Conservation (phyloP, 768 basidiomycete genomes). For the Chiua virens region DNA sequence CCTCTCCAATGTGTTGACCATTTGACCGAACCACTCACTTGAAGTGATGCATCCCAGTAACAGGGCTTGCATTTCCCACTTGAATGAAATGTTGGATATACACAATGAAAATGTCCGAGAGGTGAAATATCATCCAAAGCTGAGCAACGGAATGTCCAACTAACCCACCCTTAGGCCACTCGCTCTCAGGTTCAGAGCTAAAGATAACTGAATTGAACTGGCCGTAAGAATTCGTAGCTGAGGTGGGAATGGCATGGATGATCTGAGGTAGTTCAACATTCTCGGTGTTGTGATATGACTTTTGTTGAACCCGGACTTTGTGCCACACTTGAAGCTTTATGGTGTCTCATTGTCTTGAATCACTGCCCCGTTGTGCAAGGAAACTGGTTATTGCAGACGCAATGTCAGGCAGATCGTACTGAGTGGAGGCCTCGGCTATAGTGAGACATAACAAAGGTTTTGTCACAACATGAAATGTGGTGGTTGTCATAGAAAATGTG, state of each 20-base stretch:
- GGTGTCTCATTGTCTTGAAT: background rate
- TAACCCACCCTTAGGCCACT: constrained; percentile 17
- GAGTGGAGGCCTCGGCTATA: background rate
- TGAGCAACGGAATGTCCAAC: constrained; percentile 19
- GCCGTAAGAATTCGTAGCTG: constrained; percentile 6
- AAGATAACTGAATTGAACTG: constrained; percentile 15
- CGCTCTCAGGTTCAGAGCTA: background rate
- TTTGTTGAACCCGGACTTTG: constrained; percentile 23
- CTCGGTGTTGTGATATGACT: constrained; percentile 22
- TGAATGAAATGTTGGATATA: constrained; percentile 31
- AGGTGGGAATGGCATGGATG: constrained; percentile 1
- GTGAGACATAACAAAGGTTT: background rate
- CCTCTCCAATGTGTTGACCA: constrained; percentile 22
- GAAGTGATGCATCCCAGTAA: constrained; percentile 25
- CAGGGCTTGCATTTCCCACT: constrained; percentile 13
- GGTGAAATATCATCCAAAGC: constrained; percentile 16
- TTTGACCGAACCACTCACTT: constrained; percentile 14
- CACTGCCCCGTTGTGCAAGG: background rate
- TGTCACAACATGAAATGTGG: constrained; percentile 2
- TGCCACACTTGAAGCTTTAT: constrained; percentile 29
- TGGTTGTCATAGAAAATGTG: background rate
- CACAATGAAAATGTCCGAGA: constrained; percentile 19
- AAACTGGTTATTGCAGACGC: background rate
- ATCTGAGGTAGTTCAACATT: constrained; percentile 12
- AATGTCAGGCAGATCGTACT: constrained; percentile 3